Evolutionary conservation across 2,329 filamentous ascomycete genomes (phyloP), one percentile per base, ranked within the genome.

Genomic region (Penicillium sp.): DNA sequence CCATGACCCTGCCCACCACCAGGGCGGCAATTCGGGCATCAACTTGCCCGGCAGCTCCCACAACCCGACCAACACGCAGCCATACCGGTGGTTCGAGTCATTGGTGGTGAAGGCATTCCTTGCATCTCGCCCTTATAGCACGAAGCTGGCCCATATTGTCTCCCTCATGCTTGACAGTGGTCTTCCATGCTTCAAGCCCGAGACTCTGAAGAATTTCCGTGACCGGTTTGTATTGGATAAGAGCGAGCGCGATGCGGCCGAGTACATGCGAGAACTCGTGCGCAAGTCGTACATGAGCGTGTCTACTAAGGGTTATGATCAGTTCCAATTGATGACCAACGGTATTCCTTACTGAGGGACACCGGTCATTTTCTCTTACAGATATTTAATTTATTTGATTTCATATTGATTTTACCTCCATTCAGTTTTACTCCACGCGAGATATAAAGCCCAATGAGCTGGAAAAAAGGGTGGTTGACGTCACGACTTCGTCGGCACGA

Each of bases 281-380:
- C 88, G 87, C 79, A 95, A 89, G 82, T 97, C 92, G 72, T 90
- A 94, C 70, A 85, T 87, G 57, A 97, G 90, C 77, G 90, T 94
- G 72, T 92, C 89, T 55, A 99, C 94, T 1, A 92, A 91, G 64
- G 89, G 93, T 47, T 99, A 99, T 74, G 95, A 99, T 78, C 91
- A 96, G 75, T 99, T 97, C 82, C 94, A 99, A 80, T 79, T 97
- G 69, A 79, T 97, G 76, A 97, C 94, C 33, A 97, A 99, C 72
- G 94, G 93, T 7, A 99, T 99, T 74, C 94, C 94, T 34, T 97
- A 95, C 72, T 96, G 11, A 33, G 36, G 3, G 23, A 16, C 43
- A 21, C 19, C 2, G 8, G 19, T 5, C 29, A 34, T 38, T 13
- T 23, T n/a, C 25, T 39, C 19, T 27, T 27, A 36, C 15, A 27